A percentile compares a stretch with the other conserved stretches of the same genome.
Evolutionary conservation across 345 rosid genomes (phyloP).

Genomic region (Mangifera indica): DNA sequence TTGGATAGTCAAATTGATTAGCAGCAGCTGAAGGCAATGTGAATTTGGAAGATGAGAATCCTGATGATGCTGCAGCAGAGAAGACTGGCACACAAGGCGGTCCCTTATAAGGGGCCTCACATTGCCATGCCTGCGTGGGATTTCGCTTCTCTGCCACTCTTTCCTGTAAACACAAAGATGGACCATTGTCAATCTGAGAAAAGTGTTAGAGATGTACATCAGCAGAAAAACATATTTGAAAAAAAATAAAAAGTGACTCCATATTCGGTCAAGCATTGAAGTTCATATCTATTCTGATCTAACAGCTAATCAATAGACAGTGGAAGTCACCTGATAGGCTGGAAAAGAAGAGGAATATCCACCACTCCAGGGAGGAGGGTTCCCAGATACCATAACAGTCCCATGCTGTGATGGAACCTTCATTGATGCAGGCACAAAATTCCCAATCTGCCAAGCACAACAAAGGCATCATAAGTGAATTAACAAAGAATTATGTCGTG

Average conservation of each 20-base stretch:
- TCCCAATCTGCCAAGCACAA: constrained; percentile 28
- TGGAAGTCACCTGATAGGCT: constrained; percentile 33
- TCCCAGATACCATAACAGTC: constrained; percentile 32
- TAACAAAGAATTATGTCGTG: background rate
- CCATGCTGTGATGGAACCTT: constrained; percentile 26
- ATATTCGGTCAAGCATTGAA: too few species aligned
- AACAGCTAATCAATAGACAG: background rate
- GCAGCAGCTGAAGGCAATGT: constrained; percentile 8
- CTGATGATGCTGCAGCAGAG: constrained; percentile 87
- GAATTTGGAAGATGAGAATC: constrained; percentile 57
- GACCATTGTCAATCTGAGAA: too few species aligned
- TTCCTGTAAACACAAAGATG: constrained; percentile 37
- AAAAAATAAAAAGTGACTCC: too few species aligned
- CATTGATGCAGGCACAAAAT: constrained; percentile 26
- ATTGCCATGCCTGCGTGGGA: constrained; percentile 37
- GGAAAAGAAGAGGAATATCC: constrained; percentile 41
- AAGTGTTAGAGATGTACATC: too few species aligned
- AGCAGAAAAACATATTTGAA: too few species aligned
- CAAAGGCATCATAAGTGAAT: constrained; percentile 4
- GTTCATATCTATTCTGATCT: too few species aligned
- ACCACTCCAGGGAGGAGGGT: constrained; percentile 34
- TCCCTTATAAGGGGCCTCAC: constrained; percentile 36
- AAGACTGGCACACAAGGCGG: constrained; percentile 37
- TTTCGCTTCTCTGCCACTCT: constrained; percentile 60
- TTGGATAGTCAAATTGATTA: background rate